Evolutionary conservation across 1,284 basidiomycete species (phyloP).

Genomic region (Salmacisia buchloeana): DNA sequence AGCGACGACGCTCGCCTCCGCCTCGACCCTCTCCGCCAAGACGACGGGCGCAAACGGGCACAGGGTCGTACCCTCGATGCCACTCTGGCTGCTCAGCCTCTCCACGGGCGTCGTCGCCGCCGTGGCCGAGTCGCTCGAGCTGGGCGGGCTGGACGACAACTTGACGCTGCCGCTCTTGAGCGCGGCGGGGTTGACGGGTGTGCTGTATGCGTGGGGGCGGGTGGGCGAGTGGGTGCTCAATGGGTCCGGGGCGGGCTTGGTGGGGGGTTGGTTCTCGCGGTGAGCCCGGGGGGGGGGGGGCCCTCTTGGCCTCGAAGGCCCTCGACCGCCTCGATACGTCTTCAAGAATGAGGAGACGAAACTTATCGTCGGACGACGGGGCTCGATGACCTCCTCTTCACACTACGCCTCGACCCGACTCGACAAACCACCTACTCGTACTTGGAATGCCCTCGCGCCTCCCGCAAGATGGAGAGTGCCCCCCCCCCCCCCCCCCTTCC

Average conservation of each 20-base stretch:
- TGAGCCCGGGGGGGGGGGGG: neutral
- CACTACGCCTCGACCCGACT: too few relatives aligned
- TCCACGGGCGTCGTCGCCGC: conserved; percentile 49
- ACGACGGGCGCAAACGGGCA: neutral
- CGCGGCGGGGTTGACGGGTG: conserved; percentile 68
- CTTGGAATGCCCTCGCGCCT: too few relatives aligned
- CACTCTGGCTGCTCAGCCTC: conserved; percentile 29
- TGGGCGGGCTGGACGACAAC: conserved; percentile 86
- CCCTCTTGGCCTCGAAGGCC: too few relatives aligned
- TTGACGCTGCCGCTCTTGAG: conserved; percentile 84
- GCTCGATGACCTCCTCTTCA: too few relatives aligned
- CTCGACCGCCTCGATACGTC: too few relatives aligned
- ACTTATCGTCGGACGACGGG: too few relatives aligned
- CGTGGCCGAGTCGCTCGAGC: conserved; percentile 58
- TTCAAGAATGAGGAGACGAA: too few relatives aligned
- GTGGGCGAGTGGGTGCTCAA: conserved; percentile 1
- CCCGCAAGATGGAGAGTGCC: too few relatives aligned
- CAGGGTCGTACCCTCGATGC: conserved; percentile 31
- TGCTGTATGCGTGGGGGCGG: conserved; percentile 38
- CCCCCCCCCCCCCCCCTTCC: neutral
- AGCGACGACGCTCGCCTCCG: neutral
- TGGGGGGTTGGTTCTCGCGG: neutral
- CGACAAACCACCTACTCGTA: too few relatives aligned
- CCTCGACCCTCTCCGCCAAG: neutral
- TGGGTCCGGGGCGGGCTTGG: neutral